Evolutionary conservation across 2,329 filamentous ascomycete species (phyloP).

Genomic region (Alternaria rosae): DNA sequence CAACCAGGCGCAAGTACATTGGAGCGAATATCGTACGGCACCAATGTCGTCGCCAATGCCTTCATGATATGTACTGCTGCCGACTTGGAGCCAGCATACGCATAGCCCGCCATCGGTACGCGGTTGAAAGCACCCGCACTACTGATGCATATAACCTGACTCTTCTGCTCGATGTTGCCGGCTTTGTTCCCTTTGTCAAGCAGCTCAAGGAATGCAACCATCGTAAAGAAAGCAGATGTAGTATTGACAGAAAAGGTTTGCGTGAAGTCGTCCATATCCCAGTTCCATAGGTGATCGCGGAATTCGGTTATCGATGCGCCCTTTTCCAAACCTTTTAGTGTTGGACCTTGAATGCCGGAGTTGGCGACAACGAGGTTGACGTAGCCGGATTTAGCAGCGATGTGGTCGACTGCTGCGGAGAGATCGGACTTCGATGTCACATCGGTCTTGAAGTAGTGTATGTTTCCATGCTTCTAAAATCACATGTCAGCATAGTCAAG

Average conservation of each 20-base stretch:
- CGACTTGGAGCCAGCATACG: conserved; percentile 48
- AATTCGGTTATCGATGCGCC: conserved; percentile 4
- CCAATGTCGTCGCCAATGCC: conserved; percentile 53
- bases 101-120: conserved; percentile 22
- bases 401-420: conserved; percentile 16
- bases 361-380: conserved; percentile 36
- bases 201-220: conserved; percentile 51
- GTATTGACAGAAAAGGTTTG: conserved; percentile 42
- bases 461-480: conserved; percentile 6
- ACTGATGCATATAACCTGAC: conserved; percentile 5
- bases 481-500: background rate
- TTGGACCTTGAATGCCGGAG: conserved; percentile 27
- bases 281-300: conserved; percentile 12
- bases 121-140: conserved; percentile 20
- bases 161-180: conserved; percentile 10
- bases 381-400: conserved; percentile 22
- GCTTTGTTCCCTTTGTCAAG: conserved; percentile 50
- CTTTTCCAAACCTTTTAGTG: conserved; percentile 6
- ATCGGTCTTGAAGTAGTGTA: conserved; percentile 25
- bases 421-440: conserved; percentile 29
- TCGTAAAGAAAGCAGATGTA: conserved; percentile 51
- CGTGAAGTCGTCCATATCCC: conserved; percentile 27
- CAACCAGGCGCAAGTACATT: conserved; percentile 59
- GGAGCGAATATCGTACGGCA: conserved; percentile 53
- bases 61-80: conserved; percentile 54